Evolutionary conservation across 805 yeast genomes (phyloP).

Genomic region (Yarrowia porcina): DNA sequence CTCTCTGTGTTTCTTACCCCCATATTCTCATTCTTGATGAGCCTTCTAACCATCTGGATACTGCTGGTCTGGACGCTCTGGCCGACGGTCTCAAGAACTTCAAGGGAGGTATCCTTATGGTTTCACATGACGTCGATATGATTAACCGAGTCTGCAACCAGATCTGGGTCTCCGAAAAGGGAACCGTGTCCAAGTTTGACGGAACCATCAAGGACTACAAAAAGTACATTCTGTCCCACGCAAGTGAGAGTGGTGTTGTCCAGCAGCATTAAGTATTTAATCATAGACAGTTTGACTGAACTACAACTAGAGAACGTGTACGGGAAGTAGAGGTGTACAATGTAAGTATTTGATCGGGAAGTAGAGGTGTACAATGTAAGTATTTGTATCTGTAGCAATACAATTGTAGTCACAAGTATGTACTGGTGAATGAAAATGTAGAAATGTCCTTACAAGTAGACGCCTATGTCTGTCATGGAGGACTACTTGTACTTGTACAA

Average conservation of each 20-base stretch:
- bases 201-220: conserved; percentile 89
- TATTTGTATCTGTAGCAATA: too few species aligned
- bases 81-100: conserved; percentile 83
- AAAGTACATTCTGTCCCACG: conserved; percentile 74
- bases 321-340: too few species aligned
- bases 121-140: conserved; percentile 92
- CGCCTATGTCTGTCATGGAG: neutral
- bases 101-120: conserved; percentile 96
- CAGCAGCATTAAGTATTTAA: conserved; percentile 57
- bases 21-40: conserved; percentile 92
- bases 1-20: conserved; percentile 83
- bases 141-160: conserved; percentile 87
- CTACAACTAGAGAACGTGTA: too few species aligned
- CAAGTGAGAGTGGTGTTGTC: conserved; percentile 88
- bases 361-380: too few species aligned
- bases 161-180: conserved; percentile 92
- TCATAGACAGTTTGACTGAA: too few species aligned
- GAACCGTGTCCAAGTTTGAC: conserved; percentile 68
- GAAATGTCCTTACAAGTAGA: too few species aligned
- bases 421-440: too few species aligned
- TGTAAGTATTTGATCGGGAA: too few species aligned
- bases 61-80: conserved; percentile 94
- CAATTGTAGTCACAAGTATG: too few species aligned
- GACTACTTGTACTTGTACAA: neutral
- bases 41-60: conserved; percentile 98